Evolutionary conservation across 768 basidiomycete genomes (phyloP), one percentile per base, ranked within the genome.

Genomic region (Collybia mongolica): DNA sequence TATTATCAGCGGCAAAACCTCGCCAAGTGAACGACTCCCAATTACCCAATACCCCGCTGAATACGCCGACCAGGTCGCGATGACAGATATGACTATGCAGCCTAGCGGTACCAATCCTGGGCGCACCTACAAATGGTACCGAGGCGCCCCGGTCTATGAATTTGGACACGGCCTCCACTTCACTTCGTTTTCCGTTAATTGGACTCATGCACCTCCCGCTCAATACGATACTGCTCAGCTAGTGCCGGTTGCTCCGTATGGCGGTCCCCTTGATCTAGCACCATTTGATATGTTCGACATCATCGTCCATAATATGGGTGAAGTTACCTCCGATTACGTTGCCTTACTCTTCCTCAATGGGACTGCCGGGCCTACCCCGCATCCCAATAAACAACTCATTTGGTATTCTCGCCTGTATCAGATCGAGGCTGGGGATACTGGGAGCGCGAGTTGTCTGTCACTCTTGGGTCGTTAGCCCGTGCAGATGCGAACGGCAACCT

Each of bases 101-200:
- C 77, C 80, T 6, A 74, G 69, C 56, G 54, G 63, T 24, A 68
- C 67, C 41, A 78, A 72, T 54, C 80, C 81, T 0, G 81, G 81
- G 9, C 72, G 81, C 28, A 82, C 81, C 7, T 82, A 82, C 64
- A 79, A 74, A 54, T 84, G 80, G 81, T 82, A 73, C 65, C 70
- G 67, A 19, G 78, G 72, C 12, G 68, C 69, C 14, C 74, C 80
- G n/a, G 68, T 81, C 17, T 79, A 72, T 58, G 71, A 74, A 47
- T 82, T 81, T 54, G 82, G 80, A 15, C 70, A 71, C 45, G 82
- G 81, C 17, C 64, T 80, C 44, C 80, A 81, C 58, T 82, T 72
- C 63, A 82, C 80, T 3, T 75, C 65, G 5, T 82, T 83, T 64
- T 50, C 42, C 15, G 60, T 75, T 42, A 58, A 60, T 22, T 81